Evolutionary conservation across 1,284 basidiomycete species (phyloP).

Genomic region (Cryptococcus deneoformans): DNA sequence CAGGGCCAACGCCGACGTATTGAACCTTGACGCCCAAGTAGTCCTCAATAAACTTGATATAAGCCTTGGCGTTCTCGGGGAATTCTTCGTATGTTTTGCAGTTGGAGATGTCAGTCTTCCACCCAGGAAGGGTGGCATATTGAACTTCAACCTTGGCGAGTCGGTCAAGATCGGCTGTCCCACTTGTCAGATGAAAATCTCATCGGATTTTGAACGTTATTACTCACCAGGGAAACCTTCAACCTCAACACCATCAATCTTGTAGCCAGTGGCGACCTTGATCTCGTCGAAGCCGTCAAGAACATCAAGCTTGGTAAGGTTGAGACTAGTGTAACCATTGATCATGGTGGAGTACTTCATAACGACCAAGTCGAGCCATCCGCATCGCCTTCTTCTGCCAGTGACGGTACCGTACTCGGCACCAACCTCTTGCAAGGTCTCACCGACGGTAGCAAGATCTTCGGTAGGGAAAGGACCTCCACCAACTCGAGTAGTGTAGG

Average conservation of each 20-base stretch:
- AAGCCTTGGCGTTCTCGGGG: conserved; percentile 76
- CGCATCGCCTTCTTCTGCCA: conserved; percentile 85
- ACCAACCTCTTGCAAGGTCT: conserved; percentile 90
- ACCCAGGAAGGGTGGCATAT: conserved; percentile 90
- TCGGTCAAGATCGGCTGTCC: conserved; percentile 74
- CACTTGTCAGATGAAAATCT: neutral
- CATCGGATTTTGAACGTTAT: neutral
- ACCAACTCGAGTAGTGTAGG: conserved; percentile 96
- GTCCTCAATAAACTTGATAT: conserved; percentile 84
- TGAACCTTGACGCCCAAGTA: conserved; percentile 76
- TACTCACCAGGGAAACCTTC: conserved; percentile 80
- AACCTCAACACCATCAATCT: conserved; percentile 72
- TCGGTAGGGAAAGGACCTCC: conserved; percentile 98
- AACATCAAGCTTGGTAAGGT: conserved; percentile 95
- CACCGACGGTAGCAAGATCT: conserved; percentile 81
- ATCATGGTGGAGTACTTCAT: conserved; percentile 89
- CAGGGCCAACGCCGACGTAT: conserved; percentile 50
- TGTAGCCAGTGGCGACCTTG: conserved; percentile 82
- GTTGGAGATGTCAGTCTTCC: conserved; percentile 76
- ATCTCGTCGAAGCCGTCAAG: conserved; percentile 83
- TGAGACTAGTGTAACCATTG: conserved; percentile 93
- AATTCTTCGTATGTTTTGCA: conserved; percentile 70
- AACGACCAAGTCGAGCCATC: conserved; percentile 97
- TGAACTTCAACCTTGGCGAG: conserved; percentile 79
- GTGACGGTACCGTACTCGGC: conserved; percentile 90